Evolutionary conservation across 768 basidiomycete species (phyloP).

Genomic region (Strobilomyces dryophilus): DNA sequence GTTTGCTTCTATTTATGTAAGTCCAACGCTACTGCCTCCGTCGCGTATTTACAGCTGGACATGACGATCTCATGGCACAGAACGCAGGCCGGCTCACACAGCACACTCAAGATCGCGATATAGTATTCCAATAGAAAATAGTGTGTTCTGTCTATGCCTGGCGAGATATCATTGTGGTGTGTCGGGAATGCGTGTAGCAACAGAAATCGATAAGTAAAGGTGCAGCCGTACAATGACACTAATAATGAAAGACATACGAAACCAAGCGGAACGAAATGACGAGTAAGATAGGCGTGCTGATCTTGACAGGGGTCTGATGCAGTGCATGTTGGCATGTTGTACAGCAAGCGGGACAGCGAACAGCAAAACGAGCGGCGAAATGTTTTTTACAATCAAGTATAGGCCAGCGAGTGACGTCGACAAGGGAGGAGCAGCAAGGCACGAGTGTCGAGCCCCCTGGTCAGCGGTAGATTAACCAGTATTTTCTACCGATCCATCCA

Average conservation of each 20-base stretch:
- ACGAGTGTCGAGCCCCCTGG: slow-evolving; percentile 2
- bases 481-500: slow-evolving; percentile 47
- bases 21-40: slow-evolving; percentile 20
- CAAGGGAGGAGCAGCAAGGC: neutral
- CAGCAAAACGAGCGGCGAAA: slow-evolving; percentile 10
- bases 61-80: neutral
- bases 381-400: slow-evolving; percentile 11
- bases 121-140: slow-evolving; percentile 16
- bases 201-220: slow-evolving; percentile 27
- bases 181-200: slow-evolving; percentile 30
- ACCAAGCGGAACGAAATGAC: slow-evolving; percentile 15
- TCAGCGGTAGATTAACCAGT: slow-evolving; percentile 27
- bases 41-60: slow-evolving; percentile 1
- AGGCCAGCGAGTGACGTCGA: neutral
- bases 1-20: slow-evolving; percentile 23
- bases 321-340: slow-evolving; percentile 25
- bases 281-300: slow-evolving; percentile 19
- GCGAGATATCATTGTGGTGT: slow-evolving; percentile 28
- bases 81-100: neutral
- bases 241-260: slow-evolving; percentile 24
- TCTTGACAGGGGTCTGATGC: slow-evolving; percentile 8
- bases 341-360: slow-evolving; percentile 20
- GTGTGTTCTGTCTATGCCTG: slow-evolving; percentile 23
- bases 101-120: neutral
- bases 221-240: slow-evolving; percentile 22